Conservation (phyloP, 352 stramenopile genomes). For the Peronospora tabacina region DNA sequence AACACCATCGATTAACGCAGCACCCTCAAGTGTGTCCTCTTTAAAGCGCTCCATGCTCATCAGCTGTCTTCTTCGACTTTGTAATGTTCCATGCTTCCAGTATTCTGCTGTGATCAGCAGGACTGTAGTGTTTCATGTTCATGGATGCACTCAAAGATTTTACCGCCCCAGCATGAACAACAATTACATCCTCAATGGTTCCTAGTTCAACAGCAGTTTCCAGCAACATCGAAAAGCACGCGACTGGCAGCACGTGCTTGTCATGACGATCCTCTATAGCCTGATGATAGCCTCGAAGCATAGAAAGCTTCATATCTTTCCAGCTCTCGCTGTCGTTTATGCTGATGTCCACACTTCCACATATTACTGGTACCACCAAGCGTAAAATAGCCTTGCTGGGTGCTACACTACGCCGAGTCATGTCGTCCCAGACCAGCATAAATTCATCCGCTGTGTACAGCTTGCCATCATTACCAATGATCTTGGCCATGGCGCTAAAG, state of each 20-base stretch:
- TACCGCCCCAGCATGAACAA: conserved; percentile 35
- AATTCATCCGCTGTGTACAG: conserved; percentile 32
- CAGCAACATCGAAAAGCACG: conserved; percentile 37
- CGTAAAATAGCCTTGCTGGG: conserved; percentile 33
- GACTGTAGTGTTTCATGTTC: conserved; percentile 18
- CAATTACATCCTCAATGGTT: conserved; percentile 28
- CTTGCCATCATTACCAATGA: conserved; percentile 1
- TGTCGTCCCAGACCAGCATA: conserved; percentile 37
- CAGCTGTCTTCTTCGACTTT: conserved; percentile 9
- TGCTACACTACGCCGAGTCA: conserved; percentile 26
- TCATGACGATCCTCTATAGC: conserved; percentile 20
- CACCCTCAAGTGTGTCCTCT: background rate
- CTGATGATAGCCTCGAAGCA: conserved; percentile 22
- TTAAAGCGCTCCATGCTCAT: conserved; percentile 1
- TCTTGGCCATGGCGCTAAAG: conserved; percentile 37
- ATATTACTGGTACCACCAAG: conserved; percentile 27
- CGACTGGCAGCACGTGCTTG: conserved; percentile 32
- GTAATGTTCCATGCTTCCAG: conserved; percentile 19
- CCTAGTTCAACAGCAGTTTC: conserved; percentile 28
- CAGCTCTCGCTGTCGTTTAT: conserved; percentile 12
- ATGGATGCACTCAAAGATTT: conserved; percentile 12
- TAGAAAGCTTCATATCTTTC: conserved; percentile 12
- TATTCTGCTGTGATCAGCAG: conserved; percentile 13
- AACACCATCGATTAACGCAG: background rate
- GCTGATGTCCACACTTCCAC: conserved; percentile 4